Evolutionary conservation across 2,329 filamentous ascomycete species (phyloP).

Genomic region (Cordyceps javanica): DNA sequence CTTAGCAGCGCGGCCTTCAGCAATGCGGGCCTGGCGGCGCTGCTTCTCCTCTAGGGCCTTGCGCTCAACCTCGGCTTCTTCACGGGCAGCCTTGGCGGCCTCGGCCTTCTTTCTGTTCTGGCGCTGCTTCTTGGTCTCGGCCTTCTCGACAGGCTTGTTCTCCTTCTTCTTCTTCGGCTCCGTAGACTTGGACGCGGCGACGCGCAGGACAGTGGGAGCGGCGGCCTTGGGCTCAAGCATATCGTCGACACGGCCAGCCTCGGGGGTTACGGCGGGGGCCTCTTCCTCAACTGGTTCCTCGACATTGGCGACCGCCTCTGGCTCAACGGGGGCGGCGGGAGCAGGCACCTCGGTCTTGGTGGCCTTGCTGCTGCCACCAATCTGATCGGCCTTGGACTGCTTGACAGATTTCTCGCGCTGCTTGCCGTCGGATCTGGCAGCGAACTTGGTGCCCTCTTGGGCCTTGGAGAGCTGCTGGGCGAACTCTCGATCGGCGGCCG

Average conservation of each 20-base stretch:
- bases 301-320: conserved; percentile 44
- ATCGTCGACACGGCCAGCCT: conserved; percentile 70
- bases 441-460: conserved; percentile 62
- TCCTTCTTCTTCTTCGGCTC: conserved; percentile 59
- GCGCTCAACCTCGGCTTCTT: conserved; percentile 73
- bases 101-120: conserved; percentile 89
- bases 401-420: conserved; percentile 65
- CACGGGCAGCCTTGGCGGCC: conserved; percentile 65
- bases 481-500: conserved; percentile 67
- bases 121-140: conserved; percentile 89
- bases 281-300: conserved; percentile 77
- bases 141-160: conserved; percentile 56
- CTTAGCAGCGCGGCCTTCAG: conserved; percentile 76
- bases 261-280: conserved; percentile 60
- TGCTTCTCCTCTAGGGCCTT: conserved; percentile 75
- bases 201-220: conserved; percentile 68
- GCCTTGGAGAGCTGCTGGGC: conserved; percentile 65
- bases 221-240: conserved; percentile 74
- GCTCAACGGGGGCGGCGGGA: conserved; percentile 36
- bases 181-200: conserved; percentile 61
- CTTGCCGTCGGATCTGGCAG: conserved; percentile 48
- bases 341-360: conserved; percentile 55
- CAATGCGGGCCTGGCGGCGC: conserved; percentile 71
- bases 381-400: conserved; percentile 56
- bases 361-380: conserved; percentile 33